Percentiles rank a stretch among this genome's conserved stretches.
phyloP scores from a whole-genome alignment of 805 yeast species.

The Schwanniomyces polymorphus region DNA sequence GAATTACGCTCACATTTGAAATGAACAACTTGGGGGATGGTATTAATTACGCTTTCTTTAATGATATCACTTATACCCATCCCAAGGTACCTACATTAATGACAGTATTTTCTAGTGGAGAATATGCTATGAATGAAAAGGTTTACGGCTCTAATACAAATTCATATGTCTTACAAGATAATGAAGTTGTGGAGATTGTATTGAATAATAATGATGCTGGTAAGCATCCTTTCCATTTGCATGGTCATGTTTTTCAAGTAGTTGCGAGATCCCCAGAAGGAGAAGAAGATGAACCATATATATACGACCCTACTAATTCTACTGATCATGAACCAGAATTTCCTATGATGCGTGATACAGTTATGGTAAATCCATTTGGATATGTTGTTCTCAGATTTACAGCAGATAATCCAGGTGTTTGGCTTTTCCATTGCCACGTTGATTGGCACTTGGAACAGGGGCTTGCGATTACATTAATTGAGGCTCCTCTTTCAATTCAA shows the following conservation, averaged over 20 bases:
- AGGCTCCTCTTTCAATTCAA: conserved; percentile 77
- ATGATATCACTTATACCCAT: conserved; percentile 71
- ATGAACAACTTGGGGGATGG: conserved; percentile 90
- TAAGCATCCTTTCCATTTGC: conserved; percentile 96
- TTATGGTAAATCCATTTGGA: conserved; percentile 79
- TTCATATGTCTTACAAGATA: conserved; percentile 65
- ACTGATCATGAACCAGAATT: conserved; percentile 54
- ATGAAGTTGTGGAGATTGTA: conserved; percentile 74
- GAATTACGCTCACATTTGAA: conserved; percentile 66
- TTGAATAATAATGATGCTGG: conserved; percentile 89
- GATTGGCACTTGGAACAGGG: conserved; percentile 99
- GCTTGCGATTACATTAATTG: conserved; percentile 74
- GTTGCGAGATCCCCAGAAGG: conserved; percentile 68
- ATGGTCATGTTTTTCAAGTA: conserved; percentile 89
- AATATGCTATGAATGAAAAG: conserved; percentile 48
- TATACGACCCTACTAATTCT: conserved; percentile 34
- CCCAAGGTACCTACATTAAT: conserved; percentile 87
- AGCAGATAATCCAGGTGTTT: conserved; percentile 96
- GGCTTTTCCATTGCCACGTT: conserved; percentile 98
- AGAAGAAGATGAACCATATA: conserved; percentile 53
- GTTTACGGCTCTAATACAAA: conserved; percentile 83
- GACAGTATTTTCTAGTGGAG: conserved; percentile 75
- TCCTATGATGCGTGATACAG: conserved; percentile 85
- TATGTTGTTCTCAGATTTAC: conserved; percentile 82
- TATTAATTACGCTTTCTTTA: conserved; percentile 94